phyloP scores from a whole-genome alignment of 331 rosid genomes.

The Acacia concinna region DNA sequence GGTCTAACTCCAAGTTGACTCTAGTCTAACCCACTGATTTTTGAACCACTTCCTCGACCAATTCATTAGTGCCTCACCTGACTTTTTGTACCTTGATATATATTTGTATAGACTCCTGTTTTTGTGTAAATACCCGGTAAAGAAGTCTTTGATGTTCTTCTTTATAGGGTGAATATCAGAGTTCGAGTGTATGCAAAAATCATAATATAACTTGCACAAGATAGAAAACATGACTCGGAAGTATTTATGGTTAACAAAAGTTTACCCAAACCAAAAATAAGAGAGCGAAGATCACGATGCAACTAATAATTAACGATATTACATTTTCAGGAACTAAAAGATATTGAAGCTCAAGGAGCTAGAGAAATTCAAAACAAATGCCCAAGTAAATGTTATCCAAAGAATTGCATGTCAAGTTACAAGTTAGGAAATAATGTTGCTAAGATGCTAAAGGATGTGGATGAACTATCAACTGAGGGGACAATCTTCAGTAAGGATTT shows the following conservation, averaged over 20 bases:
- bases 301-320: background rate
- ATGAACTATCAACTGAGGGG: background rate
- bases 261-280: background rate
- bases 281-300: background rate
- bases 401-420: slow-evolving; percentile 3
- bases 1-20: too few species aligned
- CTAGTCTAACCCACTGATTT: too few species aligned
- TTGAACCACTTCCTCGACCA: too few species aligned
- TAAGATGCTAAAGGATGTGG: background rate
- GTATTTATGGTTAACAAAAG: background rate
- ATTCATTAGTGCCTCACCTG: too few species aligned
- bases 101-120: too few species aligned
- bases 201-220: background rate
- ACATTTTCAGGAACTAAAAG: background rate
- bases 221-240: background rate
- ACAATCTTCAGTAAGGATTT: background rate
- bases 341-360: background rate
- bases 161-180: too few species aligned
- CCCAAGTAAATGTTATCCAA: background rate
- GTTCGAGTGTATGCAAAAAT: background rate
- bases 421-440: background rate
- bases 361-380: slow-evolving; percentile 5
- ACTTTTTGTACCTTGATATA: too few species aligned
- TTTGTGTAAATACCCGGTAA: too few species aligned
- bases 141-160: background rate